Base-by-base conservation (phyloP, 768 basidiomycete genomes). In the Wakefieldia striispora region DNA sequence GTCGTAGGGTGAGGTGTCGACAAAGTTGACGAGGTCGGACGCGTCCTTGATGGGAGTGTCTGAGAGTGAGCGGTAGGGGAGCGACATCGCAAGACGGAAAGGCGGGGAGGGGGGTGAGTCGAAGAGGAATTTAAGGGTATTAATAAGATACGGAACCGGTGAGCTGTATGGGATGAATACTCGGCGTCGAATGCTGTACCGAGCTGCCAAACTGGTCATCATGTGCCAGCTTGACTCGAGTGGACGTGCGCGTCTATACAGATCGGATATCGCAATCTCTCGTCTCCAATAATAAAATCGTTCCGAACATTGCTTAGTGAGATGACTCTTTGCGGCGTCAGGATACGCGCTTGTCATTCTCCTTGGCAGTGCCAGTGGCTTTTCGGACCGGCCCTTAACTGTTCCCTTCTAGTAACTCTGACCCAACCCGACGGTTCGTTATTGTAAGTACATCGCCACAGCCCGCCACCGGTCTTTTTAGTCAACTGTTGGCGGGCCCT, bases 1-100 rank as follows among this genome's bases (percentile, higher is more conserved):
- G 60, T 75, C 68, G 61, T 68, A 71, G 21, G 65, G 51, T 20
- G 76, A 70, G 59, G 77, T 72, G 51, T 79, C 69, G 57, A 75
- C 71, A 43, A 70, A 64, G 56, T 70, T 77, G 21, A 67, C 36
- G 26, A 55, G 43, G 31, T 60, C 40, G 1, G 50, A n/a, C 37
- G 54, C 13, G 51, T 66, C 66, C 55, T 69, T 70, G 41, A 56
- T 56, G 53, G 58, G 29, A 6, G 6, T 11, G 10, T 29, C 29
- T 1, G 26, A 26, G 26, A 4, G 61, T 50, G 54, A 35, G 65
- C 70, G 63, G 47, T 74, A 57, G 31, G 69, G 60, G 60, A 71
- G 59, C 48, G 79, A 70, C 80, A 81, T 79, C 51, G 60, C 47
- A 57, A 45, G 51, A 46, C 55, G 63, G 63, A 63, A 55, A 50